phyloP scores from a whole-genome alignment of 768 basidiomycete genomes.

The Infundibulicybe gibba region DNA sequence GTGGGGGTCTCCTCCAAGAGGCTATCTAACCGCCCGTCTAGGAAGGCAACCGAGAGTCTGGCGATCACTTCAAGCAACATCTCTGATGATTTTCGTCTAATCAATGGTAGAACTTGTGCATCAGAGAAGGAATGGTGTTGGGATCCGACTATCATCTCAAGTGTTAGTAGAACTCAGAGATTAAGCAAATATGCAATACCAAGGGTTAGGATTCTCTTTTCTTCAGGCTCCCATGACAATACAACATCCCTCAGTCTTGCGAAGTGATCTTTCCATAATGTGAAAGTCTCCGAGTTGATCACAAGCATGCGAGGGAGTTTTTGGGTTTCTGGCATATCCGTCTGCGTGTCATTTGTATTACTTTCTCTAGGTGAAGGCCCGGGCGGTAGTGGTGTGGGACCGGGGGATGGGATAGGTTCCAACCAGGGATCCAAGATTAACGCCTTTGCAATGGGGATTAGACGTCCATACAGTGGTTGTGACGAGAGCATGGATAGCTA shows the following conservation, averaged over 20 bases:
- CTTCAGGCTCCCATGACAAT: slow-evolving; percentile 48
- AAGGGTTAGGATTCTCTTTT: slow-evolving; percentile 41
- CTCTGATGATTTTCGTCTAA: slow-evolving; percentile 26
- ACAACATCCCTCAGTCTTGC: slow-evolving; percentile 50
- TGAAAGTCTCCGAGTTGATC: slow-evolving; percentile 76
- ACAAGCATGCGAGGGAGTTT: slow-evolving; percentile 47
- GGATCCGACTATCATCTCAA: slow-evolving; percentile 31
- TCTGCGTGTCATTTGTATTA: slow-evolving; percentile 3
- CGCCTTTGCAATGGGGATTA: slow-evolving; percentile 52
- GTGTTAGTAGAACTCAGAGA: neutral
- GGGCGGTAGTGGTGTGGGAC: slow-evolving; percentile 32
- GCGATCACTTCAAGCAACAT: slow-evolving; percentile 31
- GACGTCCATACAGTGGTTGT: slow-evolving; percentile 35
- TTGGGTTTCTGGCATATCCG: neutral
- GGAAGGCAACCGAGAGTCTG: slow-evolving; percentile 36
- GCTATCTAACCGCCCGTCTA: slow-evolving; percentile 35
- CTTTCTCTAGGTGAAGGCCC: slow-evolving; percentile 2
- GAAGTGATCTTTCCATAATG: slow-evolving; percentile 78
- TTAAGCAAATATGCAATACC: slow-evolving; percentile 24
- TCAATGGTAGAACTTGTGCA: slow-evolving; percentile 38
- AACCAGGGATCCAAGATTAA: slow-evolving; percentile 84
- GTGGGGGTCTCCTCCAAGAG: slow-evolving; percentile 22
- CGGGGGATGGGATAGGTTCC: slow-evolving; percentile 65
- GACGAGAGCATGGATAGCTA: slow-evolving; percentile 59
- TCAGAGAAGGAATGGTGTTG: slow-evolving; percentile 46